Base-by-base conservation (phyloP, 2,329 filamentous ascomycete genomes). In the Botryotinia calthae region DNA sequence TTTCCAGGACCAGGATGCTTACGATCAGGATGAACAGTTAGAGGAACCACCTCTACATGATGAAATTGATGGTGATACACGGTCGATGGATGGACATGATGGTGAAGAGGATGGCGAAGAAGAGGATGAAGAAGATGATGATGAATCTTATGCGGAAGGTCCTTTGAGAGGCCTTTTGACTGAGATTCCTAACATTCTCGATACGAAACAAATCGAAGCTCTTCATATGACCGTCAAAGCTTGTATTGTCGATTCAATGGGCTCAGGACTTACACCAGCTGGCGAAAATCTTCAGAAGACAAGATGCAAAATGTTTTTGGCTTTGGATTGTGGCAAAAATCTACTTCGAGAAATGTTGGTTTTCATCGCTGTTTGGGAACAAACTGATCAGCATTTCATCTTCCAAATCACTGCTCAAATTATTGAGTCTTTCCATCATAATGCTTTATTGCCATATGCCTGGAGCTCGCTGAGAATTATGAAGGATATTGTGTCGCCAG, bases 391-490 rank as follows among this genome's bases (percentile, higher is more conserved):
- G 74, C 94, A 97, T 74, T 89, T 97, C 54, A 97, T 98, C 79
- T 98, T 97, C 85, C 95, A 97, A 81, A 93, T 98, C 81, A 98
- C 97, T 82, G 92, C 94, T 62, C 95, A 98, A 82, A 97, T 98
- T 74, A 93, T 98, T 83, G 93, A 97, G 80, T 93, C 95, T 0
- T 93, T 98, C 64, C 90, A 98, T 68, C 91, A 95, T 76, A 97
- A 94, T 76, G 94, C 93, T 1, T 85, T 98, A 42, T 91, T 98
- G 81, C 95, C 95, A 0, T 97, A 96, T 80, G 93, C 95, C 4
- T 98, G 97, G 87, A 93, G 95, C 76, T 93, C 94, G 46, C 91
- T 98, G 77, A 88, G 94, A 65, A 97, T 97, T 76, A 92, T 93
- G 16, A 98, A 98, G 82, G 95, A 98, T 79, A 97, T 98, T 74